Percentiles rank a stretch among this genome's conserved stretches.
phyloP scores from a whole-genome alignment of 257 asterid species.

The Orobanche coerulescens region DNA sequence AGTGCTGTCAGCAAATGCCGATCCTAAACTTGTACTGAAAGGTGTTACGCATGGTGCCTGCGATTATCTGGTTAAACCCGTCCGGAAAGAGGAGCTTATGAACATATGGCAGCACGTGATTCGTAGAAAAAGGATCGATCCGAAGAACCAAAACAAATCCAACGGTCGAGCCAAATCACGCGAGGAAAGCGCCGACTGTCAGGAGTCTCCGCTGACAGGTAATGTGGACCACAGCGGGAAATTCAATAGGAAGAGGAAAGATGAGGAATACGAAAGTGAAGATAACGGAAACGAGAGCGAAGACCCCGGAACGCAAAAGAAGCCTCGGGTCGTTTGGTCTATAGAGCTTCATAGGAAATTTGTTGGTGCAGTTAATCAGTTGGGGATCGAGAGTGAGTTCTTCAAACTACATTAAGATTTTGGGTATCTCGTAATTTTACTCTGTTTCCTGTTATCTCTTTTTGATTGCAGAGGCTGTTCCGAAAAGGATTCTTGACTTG shows the following conservation, averaged over 20 bases:
- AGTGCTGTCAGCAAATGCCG: conserved; percentile 83
- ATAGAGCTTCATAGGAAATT: conserved; percentile 86
- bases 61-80: conserved; percentile 85
- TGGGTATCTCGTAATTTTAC: too few relatives aligned
- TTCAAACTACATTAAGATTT: neutral
- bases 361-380: conserved; percentile 69
- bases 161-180: conserved; percentile 27
- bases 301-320: conserved; percentile 62
- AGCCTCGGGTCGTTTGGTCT: conserved; percentile 89
- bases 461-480: conserved; percentile 71
- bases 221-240: conserved; percentile 43
- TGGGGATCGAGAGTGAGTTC: conserved; percentile 79
- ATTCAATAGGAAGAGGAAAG: conserved; percentile 63
- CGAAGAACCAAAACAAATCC: conserved; percentile 27
- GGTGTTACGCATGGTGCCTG: conserved; percentile 87
- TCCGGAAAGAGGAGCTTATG: conserved; percentile 65
- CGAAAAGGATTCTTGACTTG: conserved; percentile 80
- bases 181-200: conserved; percentile 39
- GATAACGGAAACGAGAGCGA: conserved; percentile 49
- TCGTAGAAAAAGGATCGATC: conserved; percentile 48
- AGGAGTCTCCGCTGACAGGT: conserved; percentile 36
- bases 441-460: neutral
- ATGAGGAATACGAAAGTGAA: conserved; percentile 66
- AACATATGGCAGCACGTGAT: conserved; percentile 89
- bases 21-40: conserved; percentile 66